Conservation (phyloP, 768 basidiomycete species). For the Tulasnella sp. region DNA sequence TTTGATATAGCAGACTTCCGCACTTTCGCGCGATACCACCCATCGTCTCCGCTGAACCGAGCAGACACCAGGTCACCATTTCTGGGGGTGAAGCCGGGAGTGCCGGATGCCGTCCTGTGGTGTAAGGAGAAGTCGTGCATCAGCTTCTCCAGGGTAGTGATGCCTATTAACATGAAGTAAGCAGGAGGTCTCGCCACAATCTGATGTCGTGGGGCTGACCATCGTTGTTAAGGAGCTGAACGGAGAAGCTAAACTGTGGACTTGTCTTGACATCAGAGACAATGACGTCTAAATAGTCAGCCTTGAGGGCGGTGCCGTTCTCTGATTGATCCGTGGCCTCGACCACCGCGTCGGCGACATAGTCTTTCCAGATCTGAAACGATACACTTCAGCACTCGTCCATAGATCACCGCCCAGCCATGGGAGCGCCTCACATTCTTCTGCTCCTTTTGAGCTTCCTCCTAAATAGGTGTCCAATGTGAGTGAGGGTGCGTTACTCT, state of each 20-base stretch:
- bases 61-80: constrained; percentile 77
- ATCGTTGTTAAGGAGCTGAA: constrained; percentile 86
- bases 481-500: no score
- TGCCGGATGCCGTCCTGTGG: constrained; percentile 52
- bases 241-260: constrained; percentile 75
- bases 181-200: background rate
- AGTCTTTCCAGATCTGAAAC: constrained; percentile 75
- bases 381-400: background rate
- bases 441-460: constrained; percentile 67
- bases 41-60: constrained; percentile 45
- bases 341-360: constrained; percentile 37
- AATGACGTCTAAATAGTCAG: constrained; percentile 87
- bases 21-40: constrained; percentile 94
- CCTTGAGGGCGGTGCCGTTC: constrained; percentile 38
- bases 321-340: constrained; percentile 35
- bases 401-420: background rate
- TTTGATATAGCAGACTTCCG: constrained; percentile 76
- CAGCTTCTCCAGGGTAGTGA: constrained; percentile 81
- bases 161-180: constrained; percentile 39
- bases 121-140: constrained; percentile 90
- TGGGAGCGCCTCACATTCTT: constrained; percentile 50
- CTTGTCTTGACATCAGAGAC: constrained; percentile 72
- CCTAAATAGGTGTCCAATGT: constrained; percentile 29
- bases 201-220: constrained; percentile 35
- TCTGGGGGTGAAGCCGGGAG: constrained; percentile 64